phyloP scores from a whole-genome alignment of 179 eudicot species.

The Beta macrorhiza region DNA sequence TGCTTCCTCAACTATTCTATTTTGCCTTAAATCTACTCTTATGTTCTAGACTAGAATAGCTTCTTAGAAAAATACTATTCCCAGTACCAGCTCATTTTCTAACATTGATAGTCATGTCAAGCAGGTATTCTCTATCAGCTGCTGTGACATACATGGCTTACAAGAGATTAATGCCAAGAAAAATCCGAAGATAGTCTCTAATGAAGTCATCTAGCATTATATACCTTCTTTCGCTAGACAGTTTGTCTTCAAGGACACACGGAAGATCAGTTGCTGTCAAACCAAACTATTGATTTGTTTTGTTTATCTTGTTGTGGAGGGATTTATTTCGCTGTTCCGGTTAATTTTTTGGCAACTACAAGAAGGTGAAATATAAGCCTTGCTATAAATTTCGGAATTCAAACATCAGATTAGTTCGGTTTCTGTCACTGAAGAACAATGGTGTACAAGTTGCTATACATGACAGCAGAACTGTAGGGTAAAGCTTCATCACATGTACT shows the following conservation, averaged over 20 bases:
- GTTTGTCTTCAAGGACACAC: background rate
- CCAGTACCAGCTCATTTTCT: background rate
- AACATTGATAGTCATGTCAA: slow-evolving; percentile 17
- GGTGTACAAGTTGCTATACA: background rate
- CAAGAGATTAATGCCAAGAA: slow-evolving; percentile 59
- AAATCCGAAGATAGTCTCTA: slow-evolving; percentile 37
- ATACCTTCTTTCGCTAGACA: background rate
- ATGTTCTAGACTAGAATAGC: background rate
- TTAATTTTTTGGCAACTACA: background rate
- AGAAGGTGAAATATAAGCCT: background rate
- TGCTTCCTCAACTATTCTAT: background rate
- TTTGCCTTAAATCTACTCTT: no score
- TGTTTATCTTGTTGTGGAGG: background rate
- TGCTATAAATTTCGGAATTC: background rate
- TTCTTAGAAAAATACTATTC: background rate
- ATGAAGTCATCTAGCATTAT: background rate
- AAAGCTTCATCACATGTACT: background rate
- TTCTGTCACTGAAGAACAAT: background rate
- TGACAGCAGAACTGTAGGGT: background rate
- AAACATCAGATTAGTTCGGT: background rate
- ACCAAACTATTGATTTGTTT: background rate
- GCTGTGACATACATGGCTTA: slow-evolving; percentile 86
- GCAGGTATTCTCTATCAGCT: slow-evolving; percentile 88
- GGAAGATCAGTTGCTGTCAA: background rate
- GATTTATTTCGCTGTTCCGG: background rate